phyloP scores from a whole-genome alignment of 352 stramenopile species.

The Paralagenidium karlingii region DNA sequence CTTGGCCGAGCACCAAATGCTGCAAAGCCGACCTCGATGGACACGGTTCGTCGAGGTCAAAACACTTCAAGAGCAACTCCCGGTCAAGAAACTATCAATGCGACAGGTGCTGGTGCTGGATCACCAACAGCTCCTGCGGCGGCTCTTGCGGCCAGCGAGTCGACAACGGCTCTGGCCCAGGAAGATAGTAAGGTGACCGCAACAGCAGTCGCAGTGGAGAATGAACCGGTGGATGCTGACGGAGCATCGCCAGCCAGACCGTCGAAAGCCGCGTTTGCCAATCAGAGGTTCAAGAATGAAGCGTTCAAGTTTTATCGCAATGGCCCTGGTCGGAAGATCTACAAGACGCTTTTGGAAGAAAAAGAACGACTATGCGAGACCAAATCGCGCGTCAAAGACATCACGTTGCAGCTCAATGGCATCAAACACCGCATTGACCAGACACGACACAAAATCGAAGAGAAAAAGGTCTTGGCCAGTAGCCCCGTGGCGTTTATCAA shows the following conservation, averaged over 20 bases:
- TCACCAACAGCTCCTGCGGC: too few species aligned
- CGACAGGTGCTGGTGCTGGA: too few species aligned
- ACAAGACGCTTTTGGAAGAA: slow-evolving; percentile 41
- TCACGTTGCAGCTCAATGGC: slow-evolving; percentile 60
- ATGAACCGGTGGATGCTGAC: too few species aligned
- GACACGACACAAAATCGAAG: slow-evolving; percentile 35
- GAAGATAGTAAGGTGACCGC: slow-evolving; percentile 4
- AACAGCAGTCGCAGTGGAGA: slow-evolving; percentile 2
- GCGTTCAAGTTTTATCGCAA: slow-evolving; percentile 58
- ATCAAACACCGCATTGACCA: slow-evolving; percentile 71
- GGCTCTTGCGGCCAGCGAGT: too few species aligned
- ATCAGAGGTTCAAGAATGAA: slow-evolving; percentile 50
- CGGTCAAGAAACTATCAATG: too few species aligned
- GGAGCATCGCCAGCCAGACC: too few species aligned
- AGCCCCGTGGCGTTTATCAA: too few species aligned
- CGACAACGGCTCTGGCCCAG: too few species aligned
- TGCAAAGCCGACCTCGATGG: slow-evolving; percentile 51
- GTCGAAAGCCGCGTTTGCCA: too few species aligned
- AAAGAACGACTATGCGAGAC: slow-evolving; percentile 66
- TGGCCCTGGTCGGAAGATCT: slow-evolving; percentile 40
- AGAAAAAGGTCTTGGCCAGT: slow-evolving; percentile 39
- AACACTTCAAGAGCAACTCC: too few species aligned
- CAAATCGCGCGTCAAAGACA: slow-evolving; percentile 59
- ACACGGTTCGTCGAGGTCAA: too few species aligned
- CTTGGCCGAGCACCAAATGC: slow-evolving; percentile 35